Base-by-base conservation (phyloP, 176 grass and related monocot species). In the Oropetium thomaeum region DNA sequence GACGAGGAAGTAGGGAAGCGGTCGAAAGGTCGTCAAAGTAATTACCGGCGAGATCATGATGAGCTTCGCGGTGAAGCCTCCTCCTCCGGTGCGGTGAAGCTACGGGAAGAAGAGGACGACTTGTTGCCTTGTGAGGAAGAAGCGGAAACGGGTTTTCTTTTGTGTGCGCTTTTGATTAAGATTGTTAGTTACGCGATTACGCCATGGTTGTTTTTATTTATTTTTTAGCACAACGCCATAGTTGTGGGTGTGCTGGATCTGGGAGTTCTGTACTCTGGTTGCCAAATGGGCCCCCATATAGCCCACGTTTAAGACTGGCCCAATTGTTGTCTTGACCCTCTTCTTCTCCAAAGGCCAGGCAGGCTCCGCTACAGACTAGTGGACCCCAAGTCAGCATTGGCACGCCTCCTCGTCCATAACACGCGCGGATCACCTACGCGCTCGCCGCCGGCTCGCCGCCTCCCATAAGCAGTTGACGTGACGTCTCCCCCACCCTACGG, bases 41-140 rank as follows among this genome's bases (percentile, higher is more conserved):
- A 30, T 73, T 91, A 95, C 92, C 85, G 92, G 51, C 35, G 92
- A 88, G 73, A 91, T 95, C 92, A 95, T 95, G 70, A 76, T 37
- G 72, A 75, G 70, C 65, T 82, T 74, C 70, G 76, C 71, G 71
- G 71, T 27, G 87, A 87, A 60, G 71, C 22, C 71, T 63, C 84
- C 77, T 27, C 71, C 53, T 15, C 71, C 85, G 79, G 73, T 65
- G 78, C 73, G 79, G 74, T 67, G 67, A 78, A 82, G 85, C 79
- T 57, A 77, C 58, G 58, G 67, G 67, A 65, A 71, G 79, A 64
- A 38, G 67, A 66, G 40, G 40, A 55, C 42, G 35, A 81, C 59
- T 76, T 69, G 22, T 57, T 57, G 53, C 3, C 35, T 37, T 37
- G 35, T 0, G 35, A 7, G 62, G 62, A 32, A 77, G 45, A 59